phyloP scores from a whole-genome alignment of 805 yeast species.

The Candida takata region DNA sequence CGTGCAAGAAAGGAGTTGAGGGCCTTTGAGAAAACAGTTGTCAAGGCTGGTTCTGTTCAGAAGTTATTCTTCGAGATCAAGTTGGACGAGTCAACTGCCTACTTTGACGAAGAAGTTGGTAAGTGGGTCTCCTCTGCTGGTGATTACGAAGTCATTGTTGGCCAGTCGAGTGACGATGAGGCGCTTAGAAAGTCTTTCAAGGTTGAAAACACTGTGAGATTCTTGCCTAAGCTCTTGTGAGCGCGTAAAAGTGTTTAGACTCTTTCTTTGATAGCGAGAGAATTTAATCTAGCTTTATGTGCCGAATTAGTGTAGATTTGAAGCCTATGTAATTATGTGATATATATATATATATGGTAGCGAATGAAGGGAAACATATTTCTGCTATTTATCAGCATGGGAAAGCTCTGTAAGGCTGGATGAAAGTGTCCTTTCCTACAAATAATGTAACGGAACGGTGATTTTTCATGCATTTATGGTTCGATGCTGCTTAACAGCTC shows the following conservation, averaged over 20 bases:
- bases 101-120: constrained; percentile 40
- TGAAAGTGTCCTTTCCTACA: too few species aligned
- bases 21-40: constrained; percentile 43
- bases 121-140: constrained; percentile 49
- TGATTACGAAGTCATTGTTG: constrained; percentile 40
- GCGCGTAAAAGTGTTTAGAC: too few species aligned
- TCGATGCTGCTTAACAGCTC: constrained; percentile 8
- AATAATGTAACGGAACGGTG: too few species aligned
- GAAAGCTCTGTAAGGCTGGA: too few species aligned
- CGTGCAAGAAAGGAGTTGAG: constrained; percentile 56
- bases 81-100: constrained; percentile 43
- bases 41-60: constrained; percentile 37
- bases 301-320: too few species aligned
- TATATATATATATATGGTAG: too few species aligned
- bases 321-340: too few species aligned
- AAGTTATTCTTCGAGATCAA: constrained; percentile 30
- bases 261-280: too few species aligned
- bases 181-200: constrained; percentile 9
- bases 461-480: too few species aligned
- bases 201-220: constrained; percentile 3
- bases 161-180: constrained; percentile 29
- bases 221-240: neutral
- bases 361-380: too few species aligned
- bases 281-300: too few species aligned
- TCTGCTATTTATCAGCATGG: too few species aligned